These are phyloP conservation scores for Geum urbanum DNA, from an alignment of 306 rosid species.

Conservation along the genomic window DNA sequence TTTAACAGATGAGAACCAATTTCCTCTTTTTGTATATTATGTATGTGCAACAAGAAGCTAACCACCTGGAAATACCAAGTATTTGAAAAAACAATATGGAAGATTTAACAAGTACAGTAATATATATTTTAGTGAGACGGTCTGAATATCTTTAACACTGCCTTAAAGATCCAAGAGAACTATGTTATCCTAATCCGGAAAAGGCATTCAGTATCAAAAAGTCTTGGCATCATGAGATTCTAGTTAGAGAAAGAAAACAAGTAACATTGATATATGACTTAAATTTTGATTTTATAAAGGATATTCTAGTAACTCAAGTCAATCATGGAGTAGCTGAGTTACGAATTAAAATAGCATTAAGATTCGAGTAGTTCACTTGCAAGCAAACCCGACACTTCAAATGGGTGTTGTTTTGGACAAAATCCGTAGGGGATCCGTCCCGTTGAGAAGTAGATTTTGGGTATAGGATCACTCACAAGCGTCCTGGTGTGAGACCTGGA, in stretches of 20 bases:
- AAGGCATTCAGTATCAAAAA: neutral
- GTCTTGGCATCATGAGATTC: neutral
- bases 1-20: neutral
- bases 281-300: too few species aligned
- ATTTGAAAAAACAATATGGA: neutral
- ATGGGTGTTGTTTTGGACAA: neutral
- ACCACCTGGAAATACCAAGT: neutral
- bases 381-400: neutral
- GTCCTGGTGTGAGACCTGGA: too few species aligned
- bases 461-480: too few species aligned
- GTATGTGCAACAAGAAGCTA: neutral
- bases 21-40: neutral
- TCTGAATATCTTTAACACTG: neutral
- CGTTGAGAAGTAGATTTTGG: too few species aligned
- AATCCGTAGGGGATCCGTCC: too few species aligned
- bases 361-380: neutral
- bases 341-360: neutral
- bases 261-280: neutral
- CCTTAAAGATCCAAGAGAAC: slow-evolving; percentile 5
- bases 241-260: neutral
- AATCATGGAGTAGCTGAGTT: neutral
- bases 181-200: neutral
- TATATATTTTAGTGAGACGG: neutral
- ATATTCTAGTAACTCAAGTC: neutral
- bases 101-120: neutral